Conservation (phyloP, 2,329 filamentous ascomycete species). For the Fusarium sp. region DNA sequence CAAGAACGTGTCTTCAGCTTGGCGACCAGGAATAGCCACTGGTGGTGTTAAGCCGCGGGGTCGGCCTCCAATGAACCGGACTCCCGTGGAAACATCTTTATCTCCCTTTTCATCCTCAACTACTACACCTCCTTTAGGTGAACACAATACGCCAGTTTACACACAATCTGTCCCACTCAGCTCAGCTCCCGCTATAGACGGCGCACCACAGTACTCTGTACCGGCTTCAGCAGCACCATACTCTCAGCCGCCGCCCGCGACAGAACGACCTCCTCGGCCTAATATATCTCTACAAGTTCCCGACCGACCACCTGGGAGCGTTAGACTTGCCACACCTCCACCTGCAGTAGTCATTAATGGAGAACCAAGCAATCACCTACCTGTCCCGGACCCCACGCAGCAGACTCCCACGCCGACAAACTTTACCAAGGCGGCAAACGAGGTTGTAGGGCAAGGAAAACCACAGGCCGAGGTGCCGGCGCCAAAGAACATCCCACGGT, state of each 20-base stretch:
- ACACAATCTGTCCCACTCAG: constrained; percentile 3
- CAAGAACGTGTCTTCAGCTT: constrained; percentile 88
- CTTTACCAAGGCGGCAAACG: constrained; percentile 38
- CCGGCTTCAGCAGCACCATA: constrained; percentile 14
- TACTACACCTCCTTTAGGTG: constrained; percentile 18
- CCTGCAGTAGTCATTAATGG: constrained; percentile 45
- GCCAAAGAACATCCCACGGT: constrained; percentile 40
- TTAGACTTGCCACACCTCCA: constrained; percentile 71
- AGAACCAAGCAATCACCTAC: neutral
- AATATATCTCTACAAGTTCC: constrained; percentile 57
- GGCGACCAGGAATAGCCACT: constrained; percentile 75
- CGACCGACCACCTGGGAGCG: constrained; percentile 68
- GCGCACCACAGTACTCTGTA: constrained; percentile 2
- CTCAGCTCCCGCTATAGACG: neutral
- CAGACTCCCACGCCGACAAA: constrained; percentile 11
- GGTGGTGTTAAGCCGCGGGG: constrained; percentile 79
- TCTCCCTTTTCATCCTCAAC: constrained; percentile 22
- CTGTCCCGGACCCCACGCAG: neutral
- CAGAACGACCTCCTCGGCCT: constrained; percentile 48
- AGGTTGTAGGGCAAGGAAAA: constrained; percentile 18
- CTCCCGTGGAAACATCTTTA: constrained; percentile 65
- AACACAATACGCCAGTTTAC: constrained; percentile 14
- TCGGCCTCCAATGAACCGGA: constrained; percentile 77
- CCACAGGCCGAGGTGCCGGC: constrained; percentile 5
- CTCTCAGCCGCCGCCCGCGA: constrained; percentile 21